Conservation (phyloP, 208 protist species). For the Trypanosomatidae sp. region DNA sequence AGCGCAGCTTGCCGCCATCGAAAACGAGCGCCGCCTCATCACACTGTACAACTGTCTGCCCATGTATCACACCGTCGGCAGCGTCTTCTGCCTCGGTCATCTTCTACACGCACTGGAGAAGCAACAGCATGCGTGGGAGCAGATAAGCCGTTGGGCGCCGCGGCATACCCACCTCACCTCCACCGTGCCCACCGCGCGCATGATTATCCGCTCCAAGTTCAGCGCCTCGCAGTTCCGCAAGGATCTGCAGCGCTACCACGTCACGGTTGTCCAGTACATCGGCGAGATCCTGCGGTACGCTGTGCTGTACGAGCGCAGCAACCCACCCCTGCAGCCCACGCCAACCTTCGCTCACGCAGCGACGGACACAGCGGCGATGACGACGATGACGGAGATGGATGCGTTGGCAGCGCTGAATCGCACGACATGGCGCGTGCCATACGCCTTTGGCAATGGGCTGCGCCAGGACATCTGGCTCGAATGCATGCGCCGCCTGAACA, state of each 20-base stretch:
- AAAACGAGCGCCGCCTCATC: slow-evolving; percentile 35
- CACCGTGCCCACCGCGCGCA: slow-evolving; percentile 36
- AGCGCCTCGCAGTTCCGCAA: slow-evolving; percentile 56
- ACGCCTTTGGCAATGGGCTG: slow-evolving; percentile 90
- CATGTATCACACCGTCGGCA: slow-evolving; percentile 83
- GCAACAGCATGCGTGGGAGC: slow-evolving; percentile 40
- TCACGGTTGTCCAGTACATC: slow-evolving; percentile 91
- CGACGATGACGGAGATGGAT: slow-evolving; percentile 6
- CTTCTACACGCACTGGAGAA: slow-evolving; percentile 55
- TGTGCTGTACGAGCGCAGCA: slow-evolving; percentile 40
- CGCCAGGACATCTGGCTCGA: slow-evolving; percentile 84
- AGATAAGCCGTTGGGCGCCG: slow-evolving; percentile 11
- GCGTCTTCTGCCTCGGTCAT: slow-evolving; percentile 64
- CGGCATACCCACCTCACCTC: neutral
- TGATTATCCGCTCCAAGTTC: slow-evolving; percentile 77
- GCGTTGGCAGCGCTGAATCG: slow-evolving; percentile 13
- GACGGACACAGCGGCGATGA: neutral
- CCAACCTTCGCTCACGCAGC: neutral
- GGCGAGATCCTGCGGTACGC: slow-evolving; percentile 90
- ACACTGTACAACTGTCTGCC: slow-evolving; percentile 78
- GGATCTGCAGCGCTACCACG: slow-evolving; percentile 66
- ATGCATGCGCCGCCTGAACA: slow-evolving; percentile 47
- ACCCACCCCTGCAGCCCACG: slow-evolving; percentile 3
- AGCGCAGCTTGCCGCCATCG: slow-evolving; percentile 7
- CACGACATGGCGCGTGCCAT: slow-evolving; percentile 55